Evolutionary conservation across 176 grass and related monocot genomes (phyloP), one percentile per base, ranked within the genome.

Genomic region (Oryza australiensis): DNA sequence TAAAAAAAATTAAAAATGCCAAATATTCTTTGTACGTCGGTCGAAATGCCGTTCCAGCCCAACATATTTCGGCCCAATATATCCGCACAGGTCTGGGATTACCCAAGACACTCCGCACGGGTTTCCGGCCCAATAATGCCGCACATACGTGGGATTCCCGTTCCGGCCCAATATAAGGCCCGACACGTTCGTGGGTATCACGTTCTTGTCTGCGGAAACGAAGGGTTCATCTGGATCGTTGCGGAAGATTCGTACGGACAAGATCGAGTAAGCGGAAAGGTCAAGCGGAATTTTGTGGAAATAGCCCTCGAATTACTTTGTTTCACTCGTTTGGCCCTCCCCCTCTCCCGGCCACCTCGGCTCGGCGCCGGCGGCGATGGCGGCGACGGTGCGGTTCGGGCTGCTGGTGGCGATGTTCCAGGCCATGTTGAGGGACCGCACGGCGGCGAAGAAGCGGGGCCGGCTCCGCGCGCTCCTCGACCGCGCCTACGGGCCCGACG

Each of bases 381-480:
- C 88, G 87, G 87, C 89, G 80, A 91, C 70, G 26, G 90, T 93
- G 57, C 85, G 90, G 23, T 98, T 95, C 84, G 88, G 92, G 40
- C 75, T 98, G 0, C 76, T 98, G 64, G 88, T 93, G 57, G 87
- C 90, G 79, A 98, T 98, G 95, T 88, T 95, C 86, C 72, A 95
- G 73, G 92, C 95, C 74, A 98, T 98, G 90, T 40, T 83, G 75
- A 68, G 73, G 1, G 90, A 98, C 70, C 88, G 91, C 28, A 75
- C 79, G 65, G 69, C 92, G 4, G 67, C 73, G 29, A 89, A 91
- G 88, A 98, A 98, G 86, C 90, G 95, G 42, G n/a, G 49, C 60
- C 93, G 91, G 67, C 88, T 98, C 69, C 85, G 92, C 86, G 85
- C 78, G 15, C 93, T 98, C 80, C 87, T 98, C 53, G 88, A 93